Evolutionary conservation across 2,329 filamentous ascomycete genomes (phyloP).

Genomic region (Diaporthe vexans): DNA sequence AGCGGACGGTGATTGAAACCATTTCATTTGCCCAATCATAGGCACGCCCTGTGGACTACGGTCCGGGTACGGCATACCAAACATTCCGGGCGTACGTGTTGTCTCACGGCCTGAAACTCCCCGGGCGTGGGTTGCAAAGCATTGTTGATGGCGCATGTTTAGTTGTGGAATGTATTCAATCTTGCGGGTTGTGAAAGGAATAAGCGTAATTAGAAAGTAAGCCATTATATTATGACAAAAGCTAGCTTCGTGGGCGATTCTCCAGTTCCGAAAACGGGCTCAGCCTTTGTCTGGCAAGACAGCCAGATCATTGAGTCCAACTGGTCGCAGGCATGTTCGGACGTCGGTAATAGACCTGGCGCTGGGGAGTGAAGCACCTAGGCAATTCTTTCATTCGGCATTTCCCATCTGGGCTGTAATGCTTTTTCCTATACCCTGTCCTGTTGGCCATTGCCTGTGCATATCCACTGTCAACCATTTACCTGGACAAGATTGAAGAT

Average conservation of each 20-base stretch:
- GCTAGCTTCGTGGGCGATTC: not conserved
- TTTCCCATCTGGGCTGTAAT: not conserved
- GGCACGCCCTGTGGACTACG: not conserved
- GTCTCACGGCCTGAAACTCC: not conserved
- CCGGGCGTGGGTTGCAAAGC: not conserved
- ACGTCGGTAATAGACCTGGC: not conserved
- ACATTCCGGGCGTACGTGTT: not conserved
- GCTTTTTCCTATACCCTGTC: not conserved
- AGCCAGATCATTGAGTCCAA: not conserved
- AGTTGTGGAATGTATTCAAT: not conserved
- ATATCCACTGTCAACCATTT: not conserved
- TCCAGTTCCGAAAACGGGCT: slow-evolving; percentile 9
- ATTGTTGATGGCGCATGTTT: not conserved
- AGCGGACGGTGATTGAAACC: not conserved
- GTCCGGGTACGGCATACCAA: not conserved
- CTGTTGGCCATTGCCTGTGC: not conserved
- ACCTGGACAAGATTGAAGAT: not conserved
- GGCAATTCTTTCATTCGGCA: not conserved
- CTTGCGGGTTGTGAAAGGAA: not conserved
- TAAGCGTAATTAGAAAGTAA: not conserved
- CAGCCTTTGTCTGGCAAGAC: slow-evolving; percentile 9
- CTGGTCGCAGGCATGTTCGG: not conserved
- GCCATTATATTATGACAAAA: not conserved
- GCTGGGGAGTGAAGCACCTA: not conserved
- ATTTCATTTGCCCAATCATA: not conserved